Percentiles rank a stretch among this genome's conserved stretches.
Conservation (phyloP, 805 yeast genomes). For the Metschnikowia rubicola region DNA sequence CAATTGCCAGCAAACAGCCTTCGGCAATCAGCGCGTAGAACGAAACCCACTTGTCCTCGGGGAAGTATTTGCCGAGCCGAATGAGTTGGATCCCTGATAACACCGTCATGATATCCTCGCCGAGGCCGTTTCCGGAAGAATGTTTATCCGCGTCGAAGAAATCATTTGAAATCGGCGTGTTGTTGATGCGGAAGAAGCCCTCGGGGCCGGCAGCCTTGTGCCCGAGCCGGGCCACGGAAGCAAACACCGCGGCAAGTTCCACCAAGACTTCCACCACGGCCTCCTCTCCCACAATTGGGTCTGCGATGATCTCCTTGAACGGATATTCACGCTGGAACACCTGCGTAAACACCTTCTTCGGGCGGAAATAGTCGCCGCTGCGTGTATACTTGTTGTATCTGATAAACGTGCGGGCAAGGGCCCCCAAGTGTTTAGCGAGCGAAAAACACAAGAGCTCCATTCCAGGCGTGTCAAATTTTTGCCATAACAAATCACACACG, state of each 20-base stretch:
- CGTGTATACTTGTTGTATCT: conserved; percentile 50
- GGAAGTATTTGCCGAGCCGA: conserved; percentile 57
- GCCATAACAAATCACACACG: conserved; percentile 40
- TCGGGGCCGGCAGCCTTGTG: conserved; percentile 37
- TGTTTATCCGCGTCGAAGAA: conserved; percentile 40
- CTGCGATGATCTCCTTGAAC: conserved; percentile 60
- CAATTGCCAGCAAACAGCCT: conserved; percentile 52
- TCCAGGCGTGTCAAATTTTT: conserved; percentile 23
- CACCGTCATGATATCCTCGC: conserved; percentile 40
- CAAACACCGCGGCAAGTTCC: conserved; percentile 63
- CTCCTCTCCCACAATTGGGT: conserved; percentile 69
- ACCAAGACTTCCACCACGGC: conserved; percentile 66
- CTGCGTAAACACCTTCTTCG: conserved; percentile 61
- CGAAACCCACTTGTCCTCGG: conserved; percentile 71
- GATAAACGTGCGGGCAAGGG: conserved; percentile 48
- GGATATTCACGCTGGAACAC: conserved; percentile 71
- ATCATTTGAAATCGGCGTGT: conserved; percentile 29
- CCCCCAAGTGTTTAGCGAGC: conserved; percentile 51
- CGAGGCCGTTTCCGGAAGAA: conserved; percentile 40
- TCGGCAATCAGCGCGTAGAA: conserved; percentile 56
- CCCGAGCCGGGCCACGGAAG: conserved; percentile 52
- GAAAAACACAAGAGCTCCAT: conserved; percentile 42
- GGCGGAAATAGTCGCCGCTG: conserved; percentile 45
- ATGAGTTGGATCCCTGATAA: conserved; percentile 50
- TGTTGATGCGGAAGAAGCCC: conserved; percentile 43